Conservation (phyloP, 2,329 filamentous ascomycete genomes). For the Dothidotthia symphoricarpi region DNA sequence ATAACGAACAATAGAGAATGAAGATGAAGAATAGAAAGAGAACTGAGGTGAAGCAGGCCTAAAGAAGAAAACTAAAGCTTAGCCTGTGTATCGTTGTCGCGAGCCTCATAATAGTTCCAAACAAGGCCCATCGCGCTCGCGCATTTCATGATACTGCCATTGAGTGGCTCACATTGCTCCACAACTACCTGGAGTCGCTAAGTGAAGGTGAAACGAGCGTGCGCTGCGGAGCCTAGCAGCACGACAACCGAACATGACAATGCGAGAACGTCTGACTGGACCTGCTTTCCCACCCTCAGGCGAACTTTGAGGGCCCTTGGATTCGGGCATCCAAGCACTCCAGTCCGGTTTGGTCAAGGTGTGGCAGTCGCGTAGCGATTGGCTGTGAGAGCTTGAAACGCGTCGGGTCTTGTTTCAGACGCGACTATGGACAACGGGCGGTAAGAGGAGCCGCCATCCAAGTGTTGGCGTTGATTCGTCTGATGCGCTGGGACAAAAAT, state of each 20-base stretch:
- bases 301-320: conserved; percentile 15
- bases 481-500: too few relatives aligned
- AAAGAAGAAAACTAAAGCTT: conserved; percentile 21
- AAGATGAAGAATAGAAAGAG: conserved; percentile 19
- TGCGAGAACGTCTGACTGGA: conserved; percentile 17
- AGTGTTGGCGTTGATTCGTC: too few relatives aligned
- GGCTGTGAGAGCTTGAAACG: conserved; percentile 27
- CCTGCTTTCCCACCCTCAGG: conserved; percentile 16
- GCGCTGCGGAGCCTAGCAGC: conserved; percentile 14
- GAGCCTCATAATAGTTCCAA: conserved; percentile 32
- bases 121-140: conserved; percentile 30
- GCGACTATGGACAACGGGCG: too few relatives aligned
- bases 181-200: conserved; percentile 15
- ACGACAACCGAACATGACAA: conserved; percentile 12
- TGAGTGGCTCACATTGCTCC: conserved; percentile 38
- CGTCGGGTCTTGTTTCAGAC: too few relatives aligned
- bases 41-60: conserved; percentile 20
- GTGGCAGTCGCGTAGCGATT: conserved; percentile 36
- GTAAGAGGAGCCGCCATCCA: too few relatives aligned
- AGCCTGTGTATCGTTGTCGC: conserved; percentile 22
- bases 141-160: conserved; percentile 21
- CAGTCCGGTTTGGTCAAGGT: conserved; percentile 30
- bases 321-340: conserved; percentile 20
- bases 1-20: conserved; percentile 35
- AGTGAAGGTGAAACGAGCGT: conserved; percentile 2